Evolutionary conservation across 305 asterid species (phyloP), one percentile per base, ranked within the genome.

Genomic region (Andrographis paniculata): DNA sequence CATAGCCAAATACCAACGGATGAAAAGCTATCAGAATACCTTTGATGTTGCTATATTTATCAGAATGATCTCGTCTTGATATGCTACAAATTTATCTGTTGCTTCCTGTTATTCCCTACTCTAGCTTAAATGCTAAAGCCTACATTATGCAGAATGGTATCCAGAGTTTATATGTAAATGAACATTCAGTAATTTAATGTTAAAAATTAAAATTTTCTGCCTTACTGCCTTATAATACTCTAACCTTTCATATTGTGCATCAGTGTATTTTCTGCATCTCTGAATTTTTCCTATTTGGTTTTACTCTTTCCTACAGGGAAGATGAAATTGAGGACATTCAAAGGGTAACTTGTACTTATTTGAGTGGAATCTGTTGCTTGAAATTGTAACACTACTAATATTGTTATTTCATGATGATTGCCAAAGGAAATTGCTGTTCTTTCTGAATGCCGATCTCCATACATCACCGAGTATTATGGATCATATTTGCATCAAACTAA

Each of bases 321-420:
- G 94, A 83, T 65, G 94, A 83, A 70, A 75, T 83, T 56, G 94
- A 83, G 49, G 94, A 83, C 68, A 80, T 83, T 60, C 94, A 83
- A 56, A 79, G 72, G 94, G 94, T 83, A 66, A 24, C 24, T 54
- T 53, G 47, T 21, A 11, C 38, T 6, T 53, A 24, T 45, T 40
- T 62, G 15, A 31, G 11, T 43, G 42, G 12, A 54, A 13, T 46
- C 45, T 48, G 31, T 24, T 46, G 52, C 24, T 46, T 51, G 40
- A 50, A 30, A 28, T 20, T 53, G 20, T 41, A 53, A 2, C 27
- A 5, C 12, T 33, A n/a, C 5, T 16, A 45, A 33, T 48, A 17
- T 14, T 14, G 12, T 20, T 28, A 48, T 58, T 12, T 31, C 23
- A 60, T 30, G 65, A 15, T 45, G 55, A 40, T 58, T 67, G 46